Conservation (phyloP, 192 early-diverging fungal species). For the Pecoramyces ruminantium region DNA sequence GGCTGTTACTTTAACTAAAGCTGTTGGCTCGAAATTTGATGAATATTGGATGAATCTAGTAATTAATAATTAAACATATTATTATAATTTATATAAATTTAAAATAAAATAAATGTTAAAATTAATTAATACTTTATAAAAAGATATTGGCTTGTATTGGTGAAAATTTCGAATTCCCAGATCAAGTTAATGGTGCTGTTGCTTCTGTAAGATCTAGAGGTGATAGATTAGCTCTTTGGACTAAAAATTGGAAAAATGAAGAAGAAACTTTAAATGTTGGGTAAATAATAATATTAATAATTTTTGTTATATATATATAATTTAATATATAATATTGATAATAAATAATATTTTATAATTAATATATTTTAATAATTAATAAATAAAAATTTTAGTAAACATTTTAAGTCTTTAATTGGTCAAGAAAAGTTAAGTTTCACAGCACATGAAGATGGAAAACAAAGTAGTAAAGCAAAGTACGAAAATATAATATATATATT, state of each 20-base stretch:
- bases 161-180: conserved; percentile 57
- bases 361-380: too few species aligned
- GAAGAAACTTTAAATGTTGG: conserved; percentile 26
- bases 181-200: conserved; percentile 78
- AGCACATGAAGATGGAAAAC: background rate
- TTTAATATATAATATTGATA: too few species aligned
- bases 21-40: background rate
- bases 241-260: conserved; percentile 32
- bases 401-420: background rate
- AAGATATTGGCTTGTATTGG: conserved; percentile 77
- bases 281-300: too few species aligned
- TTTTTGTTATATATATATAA: background rate
- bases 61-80: too few species aligned
- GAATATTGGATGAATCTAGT: conserved; percentile 3
- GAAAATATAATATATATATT: background rate
- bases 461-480: background rate
- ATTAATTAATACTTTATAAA: too few species aligned
- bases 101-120: too few species aligned
- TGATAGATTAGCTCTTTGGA: conserved; percentile 80
- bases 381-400: too few species aligned
- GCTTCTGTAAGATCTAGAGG: conserved; percentile 66
- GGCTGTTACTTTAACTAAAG: background rate
- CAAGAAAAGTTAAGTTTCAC: background rate
- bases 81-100: too few species aligned
- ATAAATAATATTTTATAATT: too few species aligned